These are phyloP conservation scores for Suillus spraguei DNA, from an alignment of 768 basidiomycete species.

Conservation along the genomic window DNA sequence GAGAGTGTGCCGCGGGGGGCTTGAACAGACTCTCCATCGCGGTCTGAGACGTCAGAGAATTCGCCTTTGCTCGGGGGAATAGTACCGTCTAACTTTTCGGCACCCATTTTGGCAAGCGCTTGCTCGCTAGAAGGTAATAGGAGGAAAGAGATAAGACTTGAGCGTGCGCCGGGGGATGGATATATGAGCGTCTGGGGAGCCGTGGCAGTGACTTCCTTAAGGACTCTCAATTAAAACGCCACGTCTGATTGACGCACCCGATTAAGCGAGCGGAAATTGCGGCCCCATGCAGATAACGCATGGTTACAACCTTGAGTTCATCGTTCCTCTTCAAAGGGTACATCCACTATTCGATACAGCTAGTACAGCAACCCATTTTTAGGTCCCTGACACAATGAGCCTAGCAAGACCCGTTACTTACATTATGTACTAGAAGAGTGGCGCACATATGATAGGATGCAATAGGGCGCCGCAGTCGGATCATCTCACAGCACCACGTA, in stretches of 20 bases:
- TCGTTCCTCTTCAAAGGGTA: not conserved
- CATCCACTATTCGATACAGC: too few relatives aligned
- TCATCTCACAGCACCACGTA: too few relatives aligned
- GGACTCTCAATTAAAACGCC: not conserved
- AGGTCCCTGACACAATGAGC: too few relatives aligned
- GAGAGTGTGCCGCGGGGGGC: conserved; percentile 28
- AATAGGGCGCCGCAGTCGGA: too few relatives aligned
- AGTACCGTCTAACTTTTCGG: conserved; percentile 24
- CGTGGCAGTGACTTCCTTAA: not conserved
- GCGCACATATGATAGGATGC: too few relatives aligned
- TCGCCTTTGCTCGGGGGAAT: conserved; percentile 5
- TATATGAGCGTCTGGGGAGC: not conserved
- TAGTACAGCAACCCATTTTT: too few relatives aligned
- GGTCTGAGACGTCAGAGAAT: conserved; percentile 20
- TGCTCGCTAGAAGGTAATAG: too few relatives aligned
- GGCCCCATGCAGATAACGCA: not conserved
- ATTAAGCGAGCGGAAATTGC: not conserved
- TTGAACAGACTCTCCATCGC: conserved; percentile 24
- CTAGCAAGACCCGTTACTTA: too few relatives aligned
- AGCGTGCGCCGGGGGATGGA: too few relatives aligned
- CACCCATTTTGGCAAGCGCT: conserved; percentile 11
- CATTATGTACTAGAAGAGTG: too few relatives aligned
- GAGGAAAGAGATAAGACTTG: not conserved
- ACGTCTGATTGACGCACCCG: not conserved
- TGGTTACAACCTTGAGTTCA: not conserved